phyloP scores from a whole-genome alignment of 345 rosid genomes.

The Excoecaria agallocha region DNA sequence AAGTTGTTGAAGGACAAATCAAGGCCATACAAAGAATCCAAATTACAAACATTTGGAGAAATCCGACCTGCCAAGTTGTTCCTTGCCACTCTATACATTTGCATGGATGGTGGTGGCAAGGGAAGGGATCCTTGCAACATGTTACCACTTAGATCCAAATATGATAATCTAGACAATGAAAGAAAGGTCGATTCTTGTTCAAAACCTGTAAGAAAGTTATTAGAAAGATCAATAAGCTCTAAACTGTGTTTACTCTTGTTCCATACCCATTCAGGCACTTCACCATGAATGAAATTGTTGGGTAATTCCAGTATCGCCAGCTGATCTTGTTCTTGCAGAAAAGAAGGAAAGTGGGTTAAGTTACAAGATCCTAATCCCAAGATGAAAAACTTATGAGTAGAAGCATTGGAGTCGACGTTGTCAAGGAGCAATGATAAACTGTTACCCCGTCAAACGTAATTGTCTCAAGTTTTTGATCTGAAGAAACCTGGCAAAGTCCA shows the following conservation, averaged over 20 bases:
- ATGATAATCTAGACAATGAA: too few relatives aligned
- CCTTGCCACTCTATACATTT: neutral
- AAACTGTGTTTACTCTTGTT: neutral
- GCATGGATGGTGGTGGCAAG: neutral
- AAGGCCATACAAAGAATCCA: neutral
- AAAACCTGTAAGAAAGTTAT: neutral
- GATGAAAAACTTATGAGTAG: neutral
- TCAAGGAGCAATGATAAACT: neutral
- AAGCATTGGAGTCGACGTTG: neutral
- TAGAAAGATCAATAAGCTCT: slow-evolving; percentile 3
- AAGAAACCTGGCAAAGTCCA: neutral
- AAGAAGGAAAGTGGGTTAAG: neutral
- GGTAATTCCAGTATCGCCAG: neutral
- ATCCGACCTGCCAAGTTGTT: slow-evolving; percentile 15
- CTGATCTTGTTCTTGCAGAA: neutral
- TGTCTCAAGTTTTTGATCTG: neutral
- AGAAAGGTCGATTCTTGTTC: too few relatives aligned
- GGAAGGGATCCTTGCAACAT: neutral
- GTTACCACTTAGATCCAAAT: neutral
- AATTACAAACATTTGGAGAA: slow-evolving; percentile 4
- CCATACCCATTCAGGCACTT: neutral
- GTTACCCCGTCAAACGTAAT: neutral
- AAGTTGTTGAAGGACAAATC: slow-evolving; percentile 27
- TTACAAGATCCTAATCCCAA: neutral
- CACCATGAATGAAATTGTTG: neutral